Evolutionary conservation across 192 early-diverging fungal species (phyloP).

Genomic region (Dispira simplex): DNA sequence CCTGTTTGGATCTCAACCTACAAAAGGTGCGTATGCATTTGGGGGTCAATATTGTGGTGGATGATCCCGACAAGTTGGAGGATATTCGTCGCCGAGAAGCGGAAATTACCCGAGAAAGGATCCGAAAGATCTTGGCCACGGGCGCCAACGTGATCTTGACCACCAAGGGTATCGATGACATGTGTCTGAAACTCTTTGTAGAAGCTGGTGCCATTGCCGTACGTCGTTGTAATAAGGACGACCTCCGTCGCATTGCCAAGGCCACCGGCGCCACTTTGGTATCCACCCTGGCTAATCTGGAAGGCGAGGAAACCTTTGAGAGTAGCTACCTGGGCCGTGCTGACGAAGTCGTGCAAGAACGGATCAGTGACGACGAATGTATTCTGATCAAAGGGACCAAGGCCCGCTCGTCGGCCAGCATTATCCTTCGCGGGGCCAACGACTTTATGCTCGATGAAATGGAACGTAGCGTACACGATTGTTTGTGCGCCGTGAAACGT

Average conservation of each 20-base stretch:
- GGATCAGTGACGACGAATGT: conserved; percentile 95
- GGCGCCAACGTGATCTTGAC: conserved; percentile 97
- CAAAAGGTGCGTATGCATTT: conserved; percentile 97
- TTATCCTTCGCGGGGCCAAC: conserved; percentile 97
- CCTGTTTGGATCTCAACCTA: conserved; percentile 96
- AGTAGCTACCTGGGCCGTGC: conserved; percentile 74
- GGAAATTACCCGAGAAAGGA: conserved; percentile 91
- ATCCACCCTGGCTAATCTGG: conserved; percentile 89
- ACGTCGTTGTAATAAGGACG: conserved; percentile 91
- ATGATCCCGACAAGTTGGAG: conserved; percentile 96
- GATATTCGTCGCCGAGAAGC: conserved; percentile 88
- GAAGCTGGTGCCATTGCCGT: conserved; percentile 98
- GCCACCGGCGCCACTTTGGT: conserved; percentile 91
- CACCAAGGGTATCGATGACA: conserved; percentile 98
- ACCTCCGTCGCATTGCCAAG: conserved; percentile 92
- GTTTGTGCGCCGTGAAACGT: conserved; percentile 89
- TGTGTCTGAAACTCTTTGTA: conserved; percentile 96
- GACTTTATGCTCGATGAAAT: conserved; percentile 99
- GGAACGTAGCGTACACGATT: conserved; percentile 95
- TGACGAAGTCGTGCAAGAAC: conserved; percentile 93
- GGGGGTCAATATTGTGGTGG: conserved; percentile 95
- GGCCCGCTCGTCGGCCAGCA: conserved; percentile 68
- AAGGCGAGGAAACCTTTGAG: conserved; percentile 97
- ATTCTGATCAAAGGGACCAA: conserved; percentile 91
- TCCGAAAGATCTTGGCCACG: conserved; percentile 84